These are phyloP conservation scores for Nepenthes gracilis DNA, from an alignment of 148 eudicot genomes.

Conservation along the genomic window DNA sequence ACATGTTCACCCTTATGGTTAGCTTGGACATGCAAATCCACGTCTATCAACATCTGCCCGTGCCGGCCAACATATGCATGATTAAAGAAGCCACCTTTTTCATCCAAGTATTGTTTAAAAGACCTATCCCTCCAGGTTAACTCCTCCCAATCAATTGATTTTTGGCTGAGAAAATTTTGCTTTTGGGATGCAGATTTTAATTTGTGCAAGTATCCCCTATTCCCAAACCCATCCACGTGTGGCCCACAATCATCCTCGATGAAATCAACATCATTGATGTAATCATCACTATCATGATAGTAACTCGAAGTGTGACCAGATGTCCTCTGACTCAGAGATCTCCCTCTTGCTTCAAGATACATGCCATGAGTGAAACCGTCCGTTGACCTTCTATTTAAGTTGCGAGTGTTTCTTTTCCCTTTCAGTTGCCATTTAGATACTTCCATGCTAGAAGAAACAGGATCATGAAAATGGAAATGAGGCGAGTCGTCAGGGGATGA, in stretches of 20 bases:
- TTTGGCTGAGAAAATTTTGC: slow-evolving; percentile 15
- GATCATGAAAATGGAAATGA: slow-evolving; percentile 28
- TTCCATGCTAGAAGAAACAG: slow-evolving; percentile 25
- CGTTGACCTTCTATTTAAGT: slow-evolving; percentile 35
- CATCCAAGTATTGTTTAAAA: slow-evolving; percentile 50
- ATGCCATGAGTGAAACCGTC: slow-evolving; percentile 21
- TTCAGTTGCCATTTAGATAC: slow-evolving; percentile 81
- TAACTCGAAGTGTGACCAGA: slow-evolving; percentile 22
- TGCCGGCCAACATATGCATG: slow-evolving; percentile 28
- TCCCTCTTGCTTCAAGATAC: slow-evolving; percentile 29
- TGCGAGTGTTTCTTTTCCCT: slow-evolving; percentile 72
- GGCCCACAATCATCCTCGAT: slow-evolving; percentile 29
- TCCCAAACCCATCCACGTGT: slow-evolving; percentile 23
- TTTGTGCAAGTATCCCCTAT: slow-evolving; percentile 18
- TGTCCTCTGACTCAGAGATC: slow-evolving; percentile 12
- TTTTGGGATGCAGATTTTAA: slow-evolving; percentile 29
- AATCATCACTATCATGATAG: slow-evolving; percentile 29
- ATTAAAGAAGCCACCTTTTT: slow-evolving; percentile 31
- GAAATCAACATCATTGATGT: slow-evolving; percentile 28
- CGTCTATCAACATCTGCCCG: slow-evolving; percentile 67
- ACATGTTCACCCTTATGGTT: slow-evolving; percentile 70
- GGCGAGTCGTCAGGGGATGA: slow-evolving; percentile 25
- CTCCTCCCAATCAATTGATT: slow-evolving; percentile 41
- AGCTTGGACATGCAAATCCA: slow-evolving; percentile 70
- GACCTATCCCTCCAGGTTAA: slow-evolving; percentile 47